Conservation (phyloP, 208 protist genomes). For the Trypanosoma rangeli region DNA sequence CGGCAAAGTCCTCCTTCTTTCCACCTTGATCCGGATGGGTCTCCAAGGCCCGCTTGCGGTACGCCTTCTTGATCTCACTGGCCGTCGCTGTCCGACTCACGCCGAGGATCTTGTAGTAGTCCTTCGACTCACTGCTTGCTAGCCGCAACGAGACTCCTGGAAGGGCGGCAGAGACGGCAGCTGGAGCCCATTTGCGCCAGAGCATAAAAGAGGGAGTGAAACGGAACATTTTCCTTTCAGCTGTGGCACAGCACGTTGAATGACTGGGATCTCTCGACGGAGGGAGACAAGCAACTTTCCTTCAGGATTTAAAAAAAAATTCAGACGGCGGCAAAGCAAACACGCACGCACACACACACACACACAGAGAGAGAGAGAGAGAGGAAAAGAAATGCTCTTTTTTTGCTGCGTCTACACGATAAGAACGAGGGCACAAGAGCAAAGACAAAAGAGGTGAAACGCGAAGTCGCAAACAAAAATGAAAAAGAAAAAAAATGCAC, state of each 20-base stretch:
- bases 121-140: constrained; percentile 64
- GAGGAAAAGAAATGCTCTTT: not conserved
- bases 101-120: constrained; percentile 91
- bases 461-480: not conserved
- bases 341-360: too few relatives aligned
- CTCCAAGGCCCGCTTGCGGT: constrained; percentile 88
- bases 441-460: constrained; percentile 17
- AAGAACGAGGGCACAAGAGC: constrained; percentile 4
- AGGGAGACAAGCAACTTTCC: not conserved
- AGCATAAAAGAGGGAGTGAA: constrained; percentile 5
- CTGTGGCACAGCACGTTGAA: not conserved
- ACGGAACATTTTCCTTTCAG: constrained; percentile 16
- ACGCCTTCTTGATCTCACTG: constrained; percentile 90
- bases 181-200: constrained; percentile 14
- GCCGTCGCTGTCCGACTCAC: constrained; percentile 53
- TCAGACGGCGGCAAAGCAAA: not conserved
- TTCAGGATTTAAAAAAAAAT: not conserved
- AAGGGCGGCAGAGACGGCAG: constrained; percentile 13
- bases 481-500: not conserved
- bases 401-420: not conserved
- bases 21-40: constrained; percentile 92
- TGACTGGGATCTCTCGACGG: too few relatives aligned
- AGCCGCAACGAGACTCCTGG: constrained; percentile 25
- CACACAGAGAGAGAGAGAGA: not conserved
- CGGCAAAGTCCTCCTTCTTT: constrained; percentile 91